These are phyloP conservation scores for Helichrysum umbraculigerum DNA, from an alignment of 129 eudicot genomes.

Conservation along the genomic window DNA sequence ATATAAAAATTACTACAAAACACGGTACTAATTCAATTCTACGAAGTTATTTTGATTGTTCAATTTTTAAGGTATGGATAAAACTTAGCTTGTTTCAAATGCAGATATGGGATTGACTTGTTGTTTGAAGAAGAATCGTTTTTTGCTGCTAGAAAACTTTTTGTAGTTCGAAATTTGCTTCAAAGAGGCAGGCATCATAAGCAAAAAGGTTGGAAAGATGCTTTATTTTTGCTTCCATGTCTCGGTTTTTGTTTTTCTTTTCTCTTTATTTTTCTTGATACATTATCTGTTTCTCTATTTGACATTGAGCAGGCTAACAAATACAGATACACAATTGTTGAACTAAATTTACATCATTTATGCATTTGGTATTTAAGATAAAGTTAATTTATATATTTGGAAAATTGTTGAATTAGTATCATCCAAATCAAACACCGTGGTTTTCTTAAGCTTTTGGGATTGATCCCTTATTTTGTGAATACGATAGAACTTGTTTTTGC, in stretches of 20 bases:
- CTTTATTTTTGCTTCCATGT: not conserved
- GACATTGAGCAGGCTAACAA: not conserved
- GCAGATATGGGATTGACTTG: slow-evolving; percentile 61
- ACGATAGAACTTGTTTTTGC: slow-evolving; percentile 25
- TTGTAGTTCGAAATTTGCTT: slow-evolving; percentile 58
- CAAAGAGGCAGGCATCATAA: slow-evolving; percentile 42
- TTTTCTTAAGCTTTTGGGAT: not conserved
- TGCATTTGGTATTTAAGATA: not conserved
- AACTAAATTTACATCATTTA: not conserved
- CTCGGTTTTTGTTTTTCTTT: not conserved
- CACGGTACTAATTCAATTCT: slow-evolving; percentile 30
- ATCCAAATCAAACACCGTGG: not conserved
- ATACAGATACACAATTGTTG: not conserved
- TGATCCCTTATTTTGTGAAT: not conserved
- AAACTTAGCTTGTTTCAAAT: not conserved
- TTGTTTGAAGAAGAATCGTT: slow-evolving; percentile 41
- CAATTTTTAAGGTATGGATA: not conserved
- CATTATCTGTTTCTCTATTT: not conserved
- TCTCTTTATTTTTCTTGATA: not conserved
- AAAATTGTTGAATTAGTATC: too few relatives aligned
- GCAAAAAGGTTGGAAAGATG: slow-evolving; percentile 52
- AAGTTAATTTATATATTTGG: not conserved
- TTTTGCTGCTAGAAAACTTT: slow-evolving; percentile 53
- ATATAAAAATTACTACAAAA: slow-evolving; percentile 49
- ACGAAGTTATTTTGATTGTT: not conserved